phyloP scores from a whole-genome alignment of 768 basidiomycete genomes.

The Myochromella boudieri region DNA sequence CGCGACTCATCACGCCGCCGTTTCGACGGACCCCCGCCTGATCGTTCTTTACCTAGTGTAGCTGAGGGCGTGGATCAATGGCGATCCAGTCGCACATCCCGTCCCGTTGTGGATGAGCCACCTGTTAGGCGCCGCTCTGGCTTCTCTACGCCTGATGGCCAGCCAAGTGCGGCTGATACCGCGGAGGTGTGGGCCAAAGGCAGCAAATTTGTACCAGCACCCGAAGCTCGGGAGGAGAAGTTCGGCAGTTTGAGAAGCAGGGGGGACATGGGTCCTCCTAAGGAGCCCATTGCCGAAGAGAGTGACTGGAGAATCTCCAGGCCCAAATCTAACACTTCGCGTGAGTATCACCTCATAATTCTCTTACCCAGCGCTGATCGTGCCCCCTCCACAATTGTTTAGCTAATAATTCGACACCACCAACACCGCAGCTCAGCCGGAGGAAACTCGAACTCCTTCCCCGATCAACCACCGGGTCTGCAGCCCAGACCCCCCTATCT shows the following conservation, averaged over 20 bases:
- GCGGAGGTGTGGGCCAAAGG: conserved; percentile 83
- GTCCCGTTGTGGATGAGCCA: conserved; percentile 44
- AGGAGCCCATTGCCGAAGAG: conserved; percentile 52
- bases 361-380: too few species aligned
- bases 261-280: conserved; percentile 55
- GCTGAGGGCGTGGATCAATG: conserved; percentile 69
- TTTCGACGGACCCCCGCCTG: conserved; percentile 54
- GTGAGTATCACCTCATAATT: conserved; percentile 48
- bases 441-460: conserved; percentile 87
- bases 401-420: conserved; percentile 75
- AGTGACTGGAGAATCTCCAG: conserved; percentile 69
- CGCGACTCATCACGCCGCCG: conserved; percentile 67
- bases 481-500: conserved; percentile 71
- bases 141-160: conserved; percentile 44
- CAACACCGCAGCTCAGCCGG: conserved; percentile 78
- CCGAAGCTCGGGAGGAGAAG: conserved; percentile 37
- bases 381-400: too few species aligned
- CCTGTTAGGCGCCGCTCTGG: conserved; percentile 57
- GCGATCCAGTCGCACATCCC: conserved; percentile 58
- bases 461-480: conserved; percentile 65
- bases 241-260: conserved; percentile 50
- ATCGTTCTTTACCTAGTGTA: conserved; percentile 42
- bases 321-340: conserved; percentile 55
- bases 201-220: conserved; percentile 65
- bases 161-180: conserved; percentile 60